phyloP scores from a whole-genome alignment of 257 asterid genomes.

The Solanum clarkiae region DNA sequence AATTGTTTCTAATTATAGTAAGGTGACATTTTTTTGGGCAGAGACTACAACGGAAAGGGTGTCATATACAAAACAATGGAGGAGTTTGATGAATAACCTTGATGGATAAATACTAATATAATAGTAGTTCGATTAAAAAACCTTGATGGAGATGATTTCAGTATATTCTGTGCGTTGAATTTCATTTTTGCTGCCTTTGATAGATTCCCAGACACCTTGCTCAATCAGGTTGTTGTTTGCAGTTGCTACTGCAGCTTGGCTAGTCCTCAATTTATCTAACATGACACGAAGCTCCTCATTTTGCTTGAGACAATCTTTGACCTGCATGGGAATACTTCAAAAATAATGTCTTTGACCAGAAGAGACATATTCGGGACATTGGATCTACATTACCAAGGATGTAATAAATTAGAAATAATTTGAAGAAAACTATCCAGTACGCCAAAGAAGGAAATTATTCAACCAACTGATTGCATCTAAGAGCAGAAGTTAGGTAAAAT shows the following conservation, averaged over 20 bases:
- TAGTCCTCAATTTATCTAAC: constrained; percentile 57
- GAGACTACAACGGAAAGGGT: neutral
- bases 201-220: constrained; percentile 13
- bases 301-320: constrained; percentile 62
- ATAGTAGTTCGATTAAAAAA: constrained; percentile 7
- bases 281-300: constrained; percentile 75
- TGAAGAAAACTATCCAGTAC: neutral
- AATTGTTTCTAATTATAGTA: neutral
- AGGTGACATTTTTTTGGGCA: too few relatives aligned
- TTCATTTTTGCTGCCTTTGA: constrained; percentile 24
- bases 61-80: neutral
- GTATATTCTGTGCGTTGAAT: constrained; percentile 16
- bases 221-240: constrained; percentile 22
- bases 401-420: neutral
- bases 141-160: constrained; percentile 60
- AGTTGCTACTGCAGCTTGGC: constrained; percentile 33
- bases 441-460: neutral
- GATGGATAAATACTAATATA: neutral
- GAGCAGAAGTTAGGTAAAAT: neutral
- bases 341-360: neutral
- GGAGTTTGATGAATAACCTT: too few relatives aligned
- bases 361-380: neutral
- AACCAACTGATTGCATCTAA: neutral
- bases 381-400: neutral
- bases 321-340: constrained; percentile 28